phyloP scores from a whole-genome alignment of 1,139 yeast genomes.

The Saccharomyces hybrid region DNA sequence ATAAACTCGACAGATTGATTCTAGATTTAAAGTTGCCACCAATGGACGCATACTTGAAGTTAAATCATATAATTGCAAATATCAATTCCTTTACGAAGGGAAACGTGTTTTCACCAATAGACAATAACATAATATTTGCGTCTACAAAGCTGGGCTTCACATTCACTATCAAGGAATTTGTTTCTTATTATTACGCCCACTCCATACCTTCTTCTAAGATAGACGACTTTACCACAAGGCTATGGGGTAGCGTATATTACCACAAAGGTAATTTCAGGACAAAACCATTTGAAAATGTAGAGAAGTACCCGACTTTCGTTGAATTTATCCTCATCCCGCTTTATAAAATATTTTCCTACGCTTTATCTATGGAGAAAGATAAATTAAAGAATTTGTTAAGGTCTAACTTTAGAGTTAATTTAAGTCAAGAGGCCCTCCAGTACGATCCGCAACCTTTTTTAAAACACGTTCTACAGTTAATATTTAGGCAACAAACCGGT shows the following conservation, averaged over 20 bases:
- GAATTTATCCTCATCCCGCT: conserved; percentile 69
- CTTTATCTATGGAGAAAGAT: conserved; percentile 47
- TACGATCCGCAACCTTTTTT: conserved; percentile 55
- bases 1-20: conserved; percentile 75
- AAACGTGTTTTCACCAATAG: conserved; percentile 47
- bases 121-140: conserved; percentile 64
- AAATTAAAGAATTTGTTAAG: conserved; percentile 39
- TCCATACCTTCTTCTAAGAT: conserved; percentile 32
- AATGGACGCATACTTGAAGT: conserved; percentile 60
- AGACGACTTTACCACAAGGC: conserved; percentile 40
- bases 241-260: conserved; percentile 76
- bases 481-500: conserved; percentile 49
- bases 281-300: conserved; percentile 22
- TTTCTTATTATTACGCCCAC: conserved; percentile 40
- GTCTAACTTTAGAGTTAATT: conserved; percentile 39
- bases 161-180: conserved; percentile 62
- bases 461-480: conserved; percentile 42
- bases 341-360: conserved; percentile 61
- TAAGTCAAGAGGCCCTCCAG: conserved; percentile 37
- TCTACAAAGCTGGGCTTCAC: conserved; percentile 55
- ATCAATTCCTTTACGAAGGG: conserved; percentile 45
- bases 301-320: conserved; percentile 43
- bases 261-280: conserved; percentile 41
- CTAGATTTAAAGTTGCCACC: conserved; percentile 73
- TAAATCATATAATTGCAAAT: conserved; percentile 54